Percentiles rank a stretch among this genome's conserved stretches.
phyloP scores from a whole-genome alignment of 2,329 filamentous ascomycete species.

The Diaporthe caulivora region DNA sequence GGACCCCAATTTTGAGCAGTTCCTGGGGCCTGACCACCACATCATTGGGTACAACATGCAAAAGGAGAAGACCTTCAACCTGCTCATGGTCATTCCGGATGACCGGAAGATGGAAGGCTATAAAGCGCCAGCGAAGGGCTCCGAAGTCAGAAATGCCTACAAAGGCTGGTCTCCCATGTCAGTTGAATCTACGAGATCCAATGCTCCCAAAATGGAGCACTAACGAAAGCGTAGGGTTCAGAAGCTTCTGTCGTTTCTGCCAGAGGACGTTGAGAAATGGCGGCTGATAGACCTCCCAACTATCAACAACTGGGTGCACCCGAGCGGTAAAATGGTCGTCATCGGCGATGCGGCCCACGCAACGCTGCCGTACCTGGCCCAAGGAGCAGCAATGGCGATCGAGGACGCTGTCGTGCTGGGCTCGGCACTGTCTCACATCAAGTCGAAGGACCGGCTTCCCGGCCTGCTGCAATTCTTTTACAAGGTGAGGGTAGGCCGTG shows the following conservation, averaged over 20 bases:
- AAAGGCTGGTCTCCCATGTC: constrained; percentile 36
- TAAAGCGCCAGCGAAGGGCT: constrained; percentile 30
- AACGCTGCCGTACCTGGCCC: constrained; percentile 43
- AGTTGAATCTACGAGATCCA: background rate
- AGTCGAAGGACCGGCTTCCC: constrained; percentile 5
- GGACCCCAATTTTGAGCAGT: constrained; percentile 38
- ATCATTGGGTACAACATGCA: constrained; percentile 40
- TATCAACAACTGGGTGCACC: constrained; percentile 34
- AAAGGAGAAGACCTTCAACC: constrained; percentile 36
- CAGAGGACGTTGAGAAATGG: constrained; percentile 37
- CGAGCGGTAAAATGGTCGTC: constrained; percentile 53
- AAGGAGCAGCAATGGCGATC: constrained; percentile 44
- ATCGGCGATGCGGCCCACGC: constrained; percentile 64
- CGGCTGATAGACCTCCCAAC: constrained; percentile 36
- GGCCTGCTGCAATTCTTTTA: constrained; percentile 35
- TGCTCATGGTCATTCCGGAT: constrained; percentile 38
- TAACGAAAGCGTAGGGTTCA: constrained; percentile 1
- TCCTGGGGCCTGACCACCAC: constrained; percentile 37
- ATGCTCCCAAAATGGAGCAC: background rate
- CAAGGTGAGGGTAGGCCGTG: constrained; percentile 31
- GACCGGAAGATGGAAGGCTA: constrained; percentile 37
- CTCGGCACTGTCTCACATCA: constrained; percentile 9
- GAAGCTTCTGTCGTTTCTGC: constrained; percentile 35
- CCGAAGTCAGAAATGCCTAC: constrained; percentile 36
- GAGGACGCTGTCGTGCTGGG: constrained; percentile 44